Evolutionary conservation across 2,329 filamentous ascomycete genomes (phyloP).

Genomic region (Aspergillus jensenii): DNA sequence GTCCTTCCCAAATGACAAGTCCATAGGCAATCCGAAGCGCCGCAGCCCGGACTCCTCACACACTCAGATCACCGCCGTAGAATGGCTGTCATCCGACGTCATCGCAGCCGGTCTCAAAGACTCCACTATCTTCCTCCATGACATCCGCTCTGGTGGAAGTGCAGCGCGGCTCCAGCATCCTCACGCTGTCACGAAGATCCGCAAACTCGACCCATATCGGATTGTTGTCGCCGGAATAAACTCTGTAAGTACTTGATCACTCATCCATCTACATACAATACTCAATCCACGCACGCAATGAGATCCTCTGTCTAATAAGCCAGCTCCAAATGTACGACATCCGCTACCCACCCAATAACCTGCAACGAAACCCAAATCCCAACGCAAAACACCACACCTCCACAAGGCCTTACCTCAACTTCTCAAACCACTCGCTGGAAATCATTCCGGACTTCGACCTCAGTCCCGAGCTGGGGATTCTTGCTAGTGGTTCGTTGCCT

Average conservation of each 20-base stretch:
- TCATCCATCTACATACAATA: neutral
- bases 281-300: neutral
- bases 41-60: constrained; percentile 26
- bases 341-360: constrained; percentile 32
- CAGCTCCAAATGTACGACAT: constrained; percentile 45
- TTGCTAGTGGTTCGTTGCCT: constrained; percentile 35
- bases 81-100: constrained; percentile 38
- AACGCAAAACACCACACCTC: constrained; percentile 27
- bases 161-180: constrained; percentile 35
- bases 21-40: constrained; percentile 15
- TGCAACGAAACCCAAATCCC: constrained; percentile 29
- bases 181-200: constrained; percentile 35
- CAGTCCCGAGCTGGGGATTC: constrained; percentile 36
- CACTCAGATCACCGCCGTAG: constrained; percentile 33
- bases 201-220: constrained; percentile 35
- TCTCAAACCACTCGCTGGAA: constrained; percentile 31
- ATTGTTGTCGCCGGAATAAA: constrained; percentile 35
- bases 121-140: constrained; percentile 36
- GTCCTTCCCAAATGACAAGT: constrained; percentile 21
- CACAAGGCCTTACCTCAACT: constrained; percentile 37
- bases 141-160: constrained; percentile 34
- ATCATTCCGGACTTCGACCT: constrained; percentile 36
- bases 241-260: constrained; percentile 25
- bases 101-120: constrained; percentile 38
- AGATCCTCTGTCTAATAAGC: neutral